These are phyloP conservation scores for Reticulascus tulasneorum DNA, from an alignment of 2,329 filamentous ascomycete genomes.

Conservation along the genomic window DNA sequence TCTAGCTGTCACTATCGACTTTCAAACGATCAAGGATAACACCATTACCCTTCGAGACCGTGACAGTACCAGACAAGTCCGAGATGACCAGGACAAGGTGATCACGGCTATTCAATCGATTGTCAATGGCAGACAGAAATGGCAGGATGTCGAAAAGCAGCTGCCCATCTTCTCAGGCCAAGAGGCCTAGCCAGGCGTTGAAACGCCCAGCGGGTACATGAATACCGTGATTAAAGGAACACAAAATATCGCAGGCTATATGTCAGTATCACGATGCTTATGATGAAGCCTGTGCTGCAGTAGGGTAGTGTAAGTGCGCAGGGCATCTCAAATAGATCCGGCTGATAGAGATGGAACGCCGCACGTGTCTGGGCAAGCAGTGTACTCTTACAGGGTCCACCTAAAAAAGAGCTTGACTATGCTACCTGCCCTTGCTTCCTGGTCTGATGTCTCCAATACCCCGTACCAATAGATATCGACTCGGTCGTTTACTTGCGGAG, in stretches of 20 bases:
- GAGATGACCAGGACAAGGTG: constrained; percentile 76
- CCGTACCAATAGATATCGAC: too few relatives aligned
- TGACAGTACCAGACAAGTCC: constrained; percentile 87
- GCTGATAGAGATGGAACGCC: too few relatives aligned
- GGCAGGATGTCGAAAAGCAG: constrained; percentile 68
- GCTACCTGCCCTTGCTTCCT: too few relatives aligned
- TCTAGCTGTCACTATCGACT: constrained; percentile 90
- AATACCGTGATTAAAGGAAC: neutral
- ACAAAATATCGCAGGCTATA: neutral
- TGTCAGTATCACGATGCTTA: neutral
- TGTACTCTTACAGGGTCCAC: too few relatives aligned
- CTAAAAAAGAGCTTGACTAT: too few relatives aligned
- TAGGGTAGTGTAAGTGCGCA: neutral
- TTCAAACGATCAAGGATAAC: constrained; percentile 86
- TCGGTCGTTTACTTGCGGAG: too few relatives aligned
- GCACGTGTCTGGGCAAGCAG: too few relatives aligned
- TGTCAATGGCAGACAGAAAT: constrained; percentile 47
- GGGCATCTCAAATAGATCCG: neutral
- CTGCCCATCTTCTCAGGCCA: constrained; percentile 84
- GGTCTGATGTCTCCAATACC: too few relatives aligned
- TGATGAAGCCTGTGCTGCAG: too few relatives aligned
- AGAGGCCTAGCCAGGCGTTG: constrained; percentile 48
- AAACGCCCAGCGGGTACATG: constrained; percentile 29
- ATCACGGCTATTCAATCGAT: constrained; percentile 65
- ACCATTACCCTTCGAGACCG: constrained; percentile 85